Evolutionary conservation across 371 early-diverging fungal species (phyloP), one percentile per base, ranked within the genome.

Genomic region (Catenaria anguillulae): DNA sequence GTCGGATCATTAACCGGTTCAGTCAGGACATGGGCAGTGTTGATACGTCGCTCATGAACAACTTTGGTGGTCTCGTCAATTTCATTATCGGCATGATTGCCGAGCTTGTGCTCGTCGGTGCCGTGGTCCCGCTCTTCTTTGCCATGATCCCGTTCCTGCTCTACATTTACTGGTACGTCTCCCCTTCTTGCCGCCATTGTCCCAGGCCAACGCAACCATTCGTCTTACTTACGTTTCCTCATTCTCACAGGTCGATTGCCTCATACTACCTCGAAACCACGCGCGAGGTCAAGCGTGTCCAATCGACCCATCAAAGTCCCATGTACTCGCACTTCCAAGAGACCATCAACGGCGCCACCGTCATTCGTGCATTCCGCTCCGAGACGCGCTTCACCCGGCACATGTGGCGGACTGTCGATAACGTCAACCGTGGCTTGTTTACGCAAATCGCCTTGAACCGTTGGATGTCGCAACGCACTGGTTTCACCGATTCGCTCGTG

Each of bases 391-490:
- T 97, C 67, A 74, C 82, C 13, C 64, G 61, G 31, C 80, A 81
- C 55, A 93, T 90, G 67, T 83, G 86, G 64, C 60, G 65, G 23
- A 75, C 81, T 52, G 67, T 91, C 40, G 94, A 93, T 65, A 72
- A 73, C 64, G 91, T 90, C 68, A 82, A 84, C 65, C 77, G 79
- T 48, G 90, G 88, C 0, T 87, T 85, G 63, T 87, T 84, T 70
- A 84, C 90, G 0, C 83, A 81, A 4, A 74, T 92, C 42, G 77
- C 82, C 0, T 78, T 84, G 56, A 91, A 91, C 63, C 88, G 95
- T 43, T 97, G 97, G 96, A 69, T 94, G 24, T 90, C 92, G 45
- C 81, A 93, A 21, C 85, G 95, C 55, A 82, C 85, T 12, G 90
- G 89, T 43, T 42, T 84, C 0, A 70, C 84, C 12, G 81, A 84